These are phyloP conservation scores for Aegilops longissima DNA, from an alignment of 176 grass and related monocot species.

Conservation along the genomic window DNA sequence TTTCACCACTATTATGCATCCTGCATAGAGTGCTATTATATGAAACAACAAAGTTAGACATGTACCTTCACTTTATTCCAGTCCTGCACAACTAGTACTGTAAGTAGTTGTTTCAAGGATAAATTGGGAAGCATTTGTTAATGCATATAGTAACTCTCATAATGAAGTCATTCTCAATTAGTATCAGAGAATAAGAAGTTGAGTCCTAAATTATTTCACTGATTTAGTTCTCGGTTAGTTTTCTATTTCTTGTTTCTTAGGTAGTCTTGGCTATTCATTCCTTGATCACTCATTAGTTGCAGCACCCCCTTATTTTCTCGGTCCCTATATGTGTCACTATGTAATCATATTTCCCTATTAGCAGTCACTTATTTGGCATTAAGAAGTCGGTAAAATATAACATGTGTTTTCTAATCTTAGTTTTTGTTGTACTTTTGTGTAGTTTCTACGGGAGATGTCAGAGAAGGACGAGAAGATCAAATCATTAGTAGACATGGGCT, in stretches of 20 bases:
- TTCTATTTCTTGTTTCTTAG: neutral
- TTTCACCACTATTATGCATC: neutral
- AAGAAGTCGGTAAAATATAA: neutral
- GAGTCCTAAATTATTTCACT: neutral
- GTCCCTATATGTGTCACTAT: neutral
- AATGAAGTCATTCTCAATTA: neutral
- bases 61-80: slow-evolving; percentile 35
- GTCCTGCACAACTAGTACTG: neutral
- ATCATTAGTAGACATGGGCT: slow-evolving; percentile 73
- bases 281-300: neutral
- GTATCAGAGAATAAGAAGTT: neutral
- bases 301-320: neutral
- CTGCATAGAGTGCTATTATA: neutral
- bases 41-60: slow-evolving; percentile 1
- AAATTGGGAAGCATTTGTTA: neutral
- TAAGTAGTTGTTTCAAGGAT: neutral
- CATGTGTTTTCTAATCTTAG: slow-evolving; percentile 10
- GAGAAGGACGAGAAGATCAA: slow-evolving; percentile 50
- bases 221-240: neutral
- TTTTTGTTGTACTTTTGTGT: neutral
- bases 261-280: neutral
- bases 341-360: neutral
- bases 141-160: neutral
- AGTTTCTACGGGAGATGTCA: slow-evolving; percentile 71
- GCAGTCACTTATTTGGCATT: neutral